Evolutionary conservation across 2,329 filamentous ascomycete genomes (phyloP).

Genomic region (Neonectria coccinea): DNA sequence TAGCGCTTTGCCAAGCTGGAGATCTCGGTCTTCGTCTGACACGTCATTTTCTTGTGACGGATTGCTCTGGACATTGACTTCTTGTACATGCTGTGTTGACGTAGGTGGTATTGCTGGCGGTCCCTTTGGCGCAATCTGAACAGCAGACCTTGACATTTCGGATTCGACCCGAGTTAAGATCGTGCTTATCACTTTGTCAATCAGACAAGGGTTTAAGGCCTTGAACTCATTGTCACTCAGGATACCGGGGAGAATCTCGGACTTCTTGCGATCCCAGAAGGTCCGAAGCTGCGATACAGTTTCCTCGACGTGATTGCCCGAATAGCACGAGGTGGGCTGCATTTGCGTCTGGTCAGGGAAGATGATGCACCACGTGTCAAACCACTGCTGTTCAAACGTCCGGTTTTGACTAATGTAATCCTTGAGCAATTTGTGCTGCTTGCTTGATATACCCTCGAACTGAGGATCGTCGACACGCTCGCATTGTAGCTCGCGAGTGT

Average conservation of each 20-base stretch:
- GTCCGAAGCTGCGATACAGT: background rate
- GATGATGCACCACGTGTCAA: background rate
- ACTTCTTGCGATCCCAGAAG: background rate
- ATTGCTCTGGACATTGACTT: too few relatives aligned
- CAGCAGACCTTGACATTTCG: background rate
- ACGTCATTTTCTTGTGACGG: too few relatives aligned
- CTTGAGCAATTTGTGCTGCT: background rate
- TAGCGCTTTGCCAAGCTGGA: too few relatives aligned
- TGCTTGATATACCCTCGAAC: background rate
- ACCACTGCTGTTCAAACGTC: background rate
- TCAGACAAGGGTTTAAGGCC: background rate
- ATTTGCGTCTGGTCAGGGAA: background rate
- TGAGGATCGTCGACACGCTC: background rate
- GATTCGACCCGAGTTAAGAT: background rate
- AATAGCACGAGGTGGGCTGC: background rate
- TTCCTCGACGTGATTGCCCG: background rate
- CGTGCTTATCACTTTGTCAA: background rate
- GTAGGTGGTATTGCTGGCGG: too few relatives aligned
- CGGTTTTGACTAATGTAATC: background rate
- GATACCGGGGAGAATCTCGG: background rate
- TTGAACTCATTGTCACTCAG: background rate
- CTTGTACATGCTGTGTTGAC: too few relatives aligned
- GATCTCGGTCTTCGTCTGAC: too few relatives aligned
- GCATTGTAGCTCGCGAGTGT: background rate
- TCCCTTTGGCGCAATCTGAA: too few relatives aligned